A percentile compares a stretch with the other conserved stretches of the same genome.
phyloP scores from a whole-genome alignment of 2,329 filamentous ascomycete species.

The Aspergillus nomiae region DNA sequence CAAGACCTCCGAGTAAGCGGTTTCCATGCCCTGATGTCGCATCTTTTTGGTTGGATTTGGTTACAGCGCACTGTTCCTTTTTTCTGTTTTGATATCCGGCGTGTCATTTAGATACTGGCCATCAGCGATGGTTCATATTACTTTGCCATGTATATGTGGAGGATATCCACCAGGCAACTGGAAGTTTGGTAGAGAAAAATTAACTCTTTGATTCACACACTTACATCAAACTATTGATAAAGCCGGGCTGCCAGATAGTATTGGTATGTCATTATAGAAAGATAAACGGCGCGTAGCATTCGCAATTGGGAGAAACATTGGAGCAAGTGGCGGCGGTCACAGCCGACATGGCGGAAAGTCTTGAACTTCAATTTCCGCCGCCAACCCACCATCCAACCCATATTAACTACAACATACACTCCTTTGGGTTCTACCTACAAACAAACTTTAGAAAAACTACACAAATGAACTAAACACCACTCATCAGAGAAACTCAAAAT shows the following conservation, averaged over 20 bases:
- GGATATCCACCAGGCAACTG: not conserved
- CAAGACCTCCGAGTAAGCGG: slow-evolving; percentile 56
- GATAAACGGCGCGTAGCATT: not conserved
- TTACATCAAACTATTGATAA: not conserved
- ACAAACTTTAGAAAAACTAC: not conserved
- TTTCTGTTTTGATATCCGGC: slow-evolving; percentile 27
- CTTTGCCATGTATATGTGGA: not conserved
- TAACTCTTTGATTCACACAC: not conserved
- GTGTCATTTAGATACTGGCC: slow-evolving; percentile 6
- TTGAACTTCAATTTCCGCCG: not conserved
- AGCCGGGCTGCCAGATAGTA: not conserved
- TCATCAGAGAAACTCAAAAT: slow-evolving; percentile 9
- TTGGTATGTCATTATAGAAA: not conserved
- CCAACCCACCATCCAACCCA: not conserved
- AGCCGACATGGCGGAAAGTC: not conserved
- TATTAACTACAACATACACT: not conserved
- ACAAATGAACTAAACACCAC: not conserved
- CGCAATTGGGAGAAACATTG: not conserved
- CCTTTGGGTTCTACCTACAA: not conserved
- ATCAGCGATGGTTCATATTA: slow-evolving; percentile 8
- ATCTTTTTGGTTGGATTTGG: slow-evolving; percentile 13
- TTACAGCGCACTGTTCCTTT: slow-evolving; percentile 17
- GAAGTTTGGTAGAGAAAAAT: not conserved
- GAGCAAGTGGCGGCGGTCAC: slow-evolving; percentile 1
- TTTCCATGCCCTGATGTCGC: not conserved